Percentiles rank a stretch among this genome's conserved stretches.
Evolutionary conservation across 495 filamentous ascomycete genomes (phyloP).

Genomic region (Penicillium pancosmium): DNA sequence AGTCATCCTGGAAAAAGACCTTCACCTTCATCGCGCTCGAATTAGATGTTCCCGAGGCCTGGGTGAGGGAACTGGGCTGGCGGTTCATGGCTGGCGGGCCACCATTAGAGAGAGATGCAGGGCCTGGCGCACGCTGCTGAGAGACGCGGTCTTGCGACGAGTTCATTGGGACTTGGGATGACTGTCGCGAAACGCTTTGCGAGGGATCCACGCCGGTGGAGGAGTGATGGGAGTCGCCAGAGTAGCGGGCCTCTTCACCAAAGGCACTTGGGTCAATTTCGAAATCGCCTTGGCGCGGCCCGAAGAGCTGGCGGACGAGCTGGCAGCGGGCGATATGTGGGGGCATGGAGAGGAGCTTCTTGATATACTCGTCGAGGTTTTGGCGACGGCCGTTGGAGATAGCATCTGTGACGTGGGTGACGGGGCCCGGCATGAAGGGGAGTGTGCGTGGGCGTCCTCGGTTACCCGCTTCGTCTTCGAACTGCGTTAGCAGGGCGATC

Average conservation of each 20-base stretch:
- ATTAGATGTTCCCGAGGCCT: slow-evolving; percentile 59
- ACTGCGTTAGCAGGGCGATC: slow-evolving; percentile 90
- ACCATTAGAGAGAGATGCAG: slow-evolving; percentile 44
- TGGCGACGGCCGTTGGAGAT: slow-evolving; percentile 91
- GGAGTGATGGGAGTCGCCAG: slow-evolving; percentile 71
- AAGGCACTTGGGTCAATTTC: slow-evolving; percentile 76
- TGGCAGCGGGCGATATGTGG: slow-evolving; percentile 79
- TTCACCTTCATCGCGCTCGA: slow-evolving; percentile 81
- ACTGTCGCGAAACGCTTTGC: slow-evolving; percentile 69
- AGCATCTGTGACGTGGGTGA: slow-evolving; percentile 95
- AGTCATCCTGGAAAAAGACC: slow-evolving; percentile 86
- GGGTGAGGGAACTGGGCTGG: slow-evolving; percentile 73
- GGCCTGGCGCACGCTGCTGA: slow-evolving; percentile 59
- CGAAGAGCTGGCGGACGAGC: slow-evolving; percentile 87
- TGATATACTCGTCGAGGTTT: slow-evolving; percentile 92
- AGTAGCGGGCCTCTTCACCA: slow-evolving; percentile 70
- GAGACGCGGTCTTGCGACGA: slow-evolving; percentile 60
- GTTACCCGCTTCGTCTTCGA: slow-evolving; percentile 89
- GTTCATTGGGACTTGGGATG: slow-evolving; percentile 71
- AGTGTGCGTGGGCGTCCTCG: slow-evolving; percentile 75
- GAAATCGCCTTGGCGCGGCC: slow-evolving; percentile 86
- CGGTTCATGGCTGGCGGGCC: slow-evolving; percentile 62
- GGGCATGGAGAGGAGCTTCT: slow-evolving; percentile 81
- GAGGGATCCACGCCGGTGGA: slow-evolving; percentile 59
- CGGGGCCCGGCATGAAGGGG: slow-evolving; percentile 98